A percentile compares a stretch with the other conserved stretches of the same genome.
phyloP scores from a whole-genome alignment of 441 rosid genomes.

The Gossypium trilobum region DNA sequence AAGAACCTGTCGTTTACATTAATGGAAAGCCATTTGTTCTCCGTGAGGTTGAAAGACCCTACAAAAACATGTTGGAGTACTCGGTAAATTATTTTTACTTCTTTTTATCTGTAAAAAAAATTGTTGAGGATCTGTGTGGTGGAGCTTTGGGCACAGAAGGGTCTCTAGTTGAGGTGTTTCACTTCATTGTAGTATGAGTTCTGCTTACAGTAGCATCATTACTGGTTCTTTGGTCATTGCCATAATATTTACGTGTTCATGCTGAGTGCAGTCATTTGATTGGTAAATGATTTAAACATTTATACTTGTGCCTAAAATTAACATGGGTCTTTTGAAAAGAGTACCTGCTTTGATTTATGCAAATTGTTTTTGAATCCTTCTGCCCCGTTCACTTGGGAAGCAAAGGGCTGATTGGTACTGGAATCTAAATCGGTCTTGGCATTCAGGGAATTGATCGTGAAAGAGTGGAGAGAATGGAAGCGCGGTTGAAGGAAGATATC shows the following conservation, averaged over 20 bases:
- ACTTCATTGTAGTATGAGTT: background rate
- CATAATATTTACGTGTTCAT: background rate
- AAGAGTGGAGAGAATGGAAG: slow-evolving; percentile 98
- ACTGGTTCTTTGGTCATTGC: background rate
- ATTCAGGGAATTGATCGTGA: slow-evolving; percentile 91
- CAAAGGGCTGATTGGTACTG: background rate
- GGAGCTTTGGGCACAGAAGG: background rate
- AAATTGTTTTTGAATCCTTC: background rate
- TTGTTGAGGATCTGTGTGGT: slow-evolving; percentile 4
- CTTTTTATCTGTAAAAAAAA: background rate
- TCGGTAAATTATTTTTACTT: slow-evolving; percentile 42
- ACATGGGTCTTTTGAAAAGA: background rate
- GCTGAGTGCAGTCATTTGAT: background rate
- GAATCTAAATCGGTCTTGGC: slow-evolving; percentile 18
- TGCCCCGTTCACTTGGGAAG: background rate
- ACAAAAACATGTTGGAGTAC: slow-evolving; percentile 94
- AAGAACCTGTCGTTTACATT: slow-evolving; percentile 97
- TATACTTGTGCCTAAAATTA: background rate
- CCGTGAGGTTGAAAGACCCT: slow-evolving; percentile 97
- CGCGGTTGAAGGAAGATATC: slow-evolving; percentile 93
- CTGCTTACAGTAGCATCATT: background rate
- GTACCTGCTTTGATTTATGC: background rate
- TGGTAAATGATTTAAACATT: background rate
- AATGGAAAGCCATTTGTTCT: slow-evolving; percentile 97
- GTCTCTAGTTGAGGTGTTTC: background rate